Evolutionary conservation across 2,329 filamentous ascomycete genomes (phyloP), one percentile per base, ranked within the genome.

Genomic region (Myriosclerotinia duriaeana): DNA sequence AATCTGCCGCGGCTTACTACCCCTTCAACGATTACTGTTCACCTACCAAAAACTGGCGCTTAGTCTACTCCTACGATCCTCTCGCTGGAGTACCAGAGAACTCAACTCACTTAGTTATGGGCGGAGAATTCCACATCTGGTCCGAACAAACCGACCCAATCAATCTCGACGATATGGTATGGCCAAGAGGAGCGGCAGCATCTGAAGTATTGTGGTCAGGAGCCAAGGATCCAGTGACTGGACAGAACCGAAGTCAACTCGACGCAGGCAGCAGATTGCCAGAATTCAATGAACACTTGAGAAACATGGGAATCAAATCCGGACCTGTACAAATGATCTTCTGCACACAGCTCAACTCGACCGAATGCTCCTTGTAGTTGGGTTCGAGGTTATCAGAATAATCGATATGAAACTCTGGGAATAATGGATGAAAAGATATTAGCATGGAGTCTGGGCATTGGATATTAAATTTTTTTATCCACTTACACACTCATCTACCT

Each of bases 191-290:
- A 1, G 85, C 84, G 62, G 91, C 90, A 0, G 90, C 88, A 0
- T 90, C 85, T 36, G 92, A 96, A 79, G 87, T 93, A 1, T 82
- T 94, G 56, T 96, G 92, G 92, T 90, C 87, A 52, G 91, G 91
- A 62, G 79, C 83, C 65, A 84, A 84, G 67, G 90, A 93, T 74
- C 83, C 80, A 2, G 58, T 61, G 6, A 76, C 81, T 20, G 90
- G 90, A 2, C 78, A 84, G 75, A 92, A 92, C 77, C 81, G 91
- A 63, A 90, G 86, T 69, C 89, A 91, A 79, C 79, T 90, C 67
- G 85, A 87, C 48, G 90, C 89, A 12, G 84, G 83, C 53, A 89
- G 89, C 15, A 80, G 92, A 60, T 78, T 96, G 74, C 85, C 85
- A 56, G 90, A 93, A 80, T 87, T 91, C 82, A 84, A 92, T 61